These are phyloP conservation scores for Gnomoniopsis smithogilvyi DNA, from an alignment of 2,329 filamentous ascomycete species.

Conservation along the genomic window DNA sequence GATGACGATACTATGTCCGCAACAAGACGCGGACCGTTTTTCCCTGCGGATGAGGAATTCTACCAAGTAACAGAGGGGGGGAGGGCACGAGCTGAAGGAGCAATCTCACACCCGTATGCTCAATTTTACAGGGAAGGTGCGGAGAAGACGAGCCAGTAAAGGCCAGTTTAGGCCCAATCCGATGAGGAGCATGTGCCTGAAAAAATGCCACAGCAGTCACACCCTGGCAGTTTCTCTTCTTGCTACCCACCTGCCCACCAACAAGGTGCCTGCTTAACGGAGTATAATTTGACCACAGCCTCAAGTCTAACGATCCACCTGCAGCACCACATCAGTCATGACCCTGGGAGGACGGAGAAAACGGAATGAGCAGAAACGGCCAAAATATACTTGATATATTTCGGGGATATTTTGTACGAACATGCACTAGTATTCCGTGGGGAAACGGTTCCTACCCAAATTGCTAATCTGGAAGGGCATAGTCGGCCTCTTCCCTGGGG, in stretches of 20 bases:
- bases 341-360: no score
- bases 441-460: neutral
- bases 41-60: neutral
- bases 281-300: no score
- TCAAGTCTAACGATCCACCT: no score
- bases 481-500: neutral
- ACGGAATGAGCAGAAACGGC: neutral
- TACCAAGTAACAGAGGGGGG: neutral
- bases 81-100: neutral
- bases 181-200: no score
- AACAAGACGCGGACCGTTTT: neutral
- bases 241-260: no score
- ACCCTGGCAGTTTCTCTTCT: no score
- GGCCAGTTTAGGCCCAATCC: no score
- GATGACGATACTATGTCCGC: neutral
- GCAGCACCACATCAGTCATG: no score
- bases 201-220: no score
- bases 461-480: constrained; percentile 17
- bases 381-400: neutral
- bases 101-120: neutral
- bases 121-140: neutral
- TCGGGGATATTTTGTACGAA: no score
- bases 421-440: no score
- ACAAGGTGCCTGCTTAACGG: no score
- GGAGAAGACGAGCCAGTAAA: neutral